Evolutionary conservation across 768 basidiomycete species (phyloP), one percentile per base, ranked within the genome.

Genomic region (Kondoa subrosea): DNA sequence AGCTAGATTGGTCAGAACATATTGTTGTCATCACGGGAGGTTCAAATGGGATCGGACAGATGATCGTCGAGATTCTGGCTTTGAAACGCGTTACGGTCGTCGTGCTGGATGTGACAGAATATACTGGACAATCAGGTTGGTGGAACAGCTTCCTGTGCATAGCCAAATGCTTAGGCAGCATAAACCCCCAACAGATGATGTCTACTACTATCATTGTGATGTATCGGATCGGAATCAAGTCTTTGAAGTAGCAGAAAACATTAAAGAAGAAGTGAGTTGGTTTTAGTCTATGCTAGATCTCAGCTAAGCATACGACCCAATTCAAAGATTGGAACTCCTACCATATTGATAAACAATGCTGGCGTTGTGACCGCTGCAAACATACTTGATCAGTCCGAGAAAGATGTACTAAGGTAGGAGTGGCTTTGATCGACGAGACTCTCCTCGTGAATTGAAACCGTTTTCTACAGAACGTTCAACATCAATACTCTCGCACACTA

Each of bases 321-420:
- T 1, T 2, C 17, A 25, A 31, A 72, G 71, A 57, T 72, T 34
- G 71, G 71, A 4, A n/a, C 32, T 15, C 69, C 71, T 1, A 95
- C 95, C 0, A 82, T 96, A 50, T 78, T 99, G 27, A 80, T 99
- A 72, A 97, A 96, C 79, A 96, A 93, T 75, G 95, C 93, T 0
- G 95, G 92, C 25, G 85, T 95, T 67, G 89, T 88, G 29, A 88
- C 91, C 77, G 91, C 91, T 29, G 92, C 91, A 73, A 78, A 85
- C 1, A 78, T 99, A 33, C 78, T 92, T 15, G 91, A 96, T 73
- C 80, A 95, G 68, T 79, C 77, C 1, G 82, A 87, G 2, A 81
- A 84, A 65, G 93, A 99, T 73, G 77, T 97, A 58, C 79, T 83
- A 71, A 85, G 91, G 93, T 95, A 69, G 70, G 80, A 73, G 8